These are phyloP conservation scores for Uronychia setigera DNA, from an alignment of 73 alveolate species.

Conservation along the genomic window DNA sequence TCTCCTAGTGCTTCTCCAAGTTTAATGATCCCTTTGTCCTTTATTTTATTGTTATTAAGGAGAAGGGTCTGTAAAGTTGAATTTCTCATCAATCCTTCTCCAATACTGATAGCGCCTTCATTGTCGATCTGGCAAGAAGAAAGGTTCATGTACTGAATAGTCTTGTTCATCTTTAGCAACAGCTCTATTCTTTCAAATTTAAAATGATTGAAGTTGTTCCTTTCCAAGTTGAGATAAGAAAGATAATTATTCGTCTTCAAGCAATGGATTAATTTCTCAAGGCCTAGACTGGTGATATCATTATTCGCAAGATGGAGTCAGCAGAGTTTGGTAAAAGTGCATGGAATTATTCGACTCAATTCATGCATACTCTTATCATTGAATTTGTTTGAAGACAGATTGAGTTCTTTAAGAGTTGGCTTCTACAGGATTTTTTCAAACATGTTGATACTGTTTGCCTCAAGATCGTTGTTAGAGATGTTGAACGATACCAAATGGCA, in stretches of 20 bases:
- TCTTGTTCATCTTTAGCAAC: conserved; percentile 39
- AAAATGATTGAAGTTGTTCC: conserved; percentile 22
- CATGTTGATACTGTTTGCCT: neutral
- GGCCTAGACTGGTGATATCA: conserved; percentile 11
- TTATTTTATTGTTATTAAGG: neutral
- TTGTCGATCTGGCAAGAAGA: conserved; percentile 9
- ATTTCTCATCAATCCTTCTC: conserved; percentile 8
- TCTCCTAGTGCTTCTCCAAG: neutral
- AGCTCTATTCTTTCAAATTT: conserved; percentile 16
- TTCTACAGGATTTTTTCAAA: conserved; percentile 1
- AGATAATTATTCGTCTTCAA: conserved; percentile 23
- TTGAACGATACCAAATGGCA: conserved; percentile 19
- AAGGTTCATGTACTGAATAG: conserved; percentile 14
- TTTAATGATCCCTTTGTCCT: neutral
- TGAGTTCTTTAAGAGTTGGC: conserved; percentile 11
- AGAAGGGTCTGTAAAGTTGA: neutral
- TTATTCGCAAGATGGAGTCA: conserved; percentile 2
- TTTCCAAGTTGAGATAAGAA: conserved; percentile 33
- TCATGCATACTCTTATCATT: conserved; percentile 38
- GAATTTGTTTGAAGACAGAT: conserved; percentile 20
- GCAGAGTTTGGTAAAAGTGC: conserved; percentile 2
- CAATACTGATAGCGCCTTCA: conserved; percentile 13
- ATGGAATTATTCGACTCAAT: conserved; percentile 12
- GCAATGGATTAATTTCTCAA: conserved; percentile 18
- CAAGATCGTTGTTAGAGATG: conserved; percentile 37